Evolutionary conservation across 805 yeast genomes (phyloP).

Genomic region (Pichia ethanolica): DNA sequence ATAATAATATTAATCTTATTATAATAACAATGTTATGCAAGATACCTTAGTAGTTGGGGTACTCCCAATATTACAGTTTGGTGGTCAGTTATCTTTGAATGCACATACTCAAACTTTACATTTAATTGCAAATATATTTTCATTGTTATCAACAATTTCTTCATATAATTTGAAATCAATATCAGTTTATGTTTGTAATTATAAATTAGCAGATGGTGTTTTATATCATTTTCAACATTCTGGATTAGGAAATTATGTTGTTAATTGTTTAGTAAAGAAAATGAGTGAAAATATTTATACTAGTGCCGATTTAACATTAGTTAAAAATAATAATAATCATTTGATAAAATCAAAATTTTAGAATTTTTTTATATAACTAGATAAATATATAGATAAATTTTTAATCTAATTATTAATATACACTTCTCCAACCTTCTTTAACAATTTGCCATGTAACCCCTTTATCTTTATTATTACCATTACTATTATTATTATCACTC

Average conservation of each 20-base stretch:
- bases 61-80: slow-evolving; percentile 1
- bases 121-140: slow-evolving; percentile 8
- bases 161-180: background rate
- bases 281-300: slow-evolving; percentile 6
- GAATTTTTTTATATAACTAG: background rate
- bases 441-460: slow-evolving; percentile 44
- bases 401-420: slow-evolving; percentile 16
- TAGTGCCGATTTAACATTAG: slow-evolving; percentile 3
- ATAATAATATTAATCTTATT: too few species aligned
- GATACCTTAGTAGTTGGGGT: background rate
- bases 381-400: too few species aligned
- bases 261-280: slow-evolving; percentile 7
- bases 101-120: slow-evolving; percentile 3
- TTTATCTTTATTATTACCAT: slow-evolving; percentile 6
- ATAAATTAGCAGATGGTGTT: slow-evolving; percentile 8
- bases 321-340: background rate
- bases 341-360: slow-evolving; percentile 14
- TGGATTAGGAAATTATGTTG: slow-evolving; percentile 9
- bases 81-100: background rate
- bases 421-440: slow-evolving; percentile 65
- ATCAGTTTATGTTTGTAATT: slow-evolving; percentile 3
- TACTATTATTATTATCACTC: slow-evolving; percentile 4
- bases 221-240: slow-evolving; percentile 7
- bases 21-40: too few species aligned
- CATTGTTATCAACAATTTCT: background rate